Evolutionary conservation across 306 rosid species (phyloP).

Genomic region (Castanospermum australe): DNA sequence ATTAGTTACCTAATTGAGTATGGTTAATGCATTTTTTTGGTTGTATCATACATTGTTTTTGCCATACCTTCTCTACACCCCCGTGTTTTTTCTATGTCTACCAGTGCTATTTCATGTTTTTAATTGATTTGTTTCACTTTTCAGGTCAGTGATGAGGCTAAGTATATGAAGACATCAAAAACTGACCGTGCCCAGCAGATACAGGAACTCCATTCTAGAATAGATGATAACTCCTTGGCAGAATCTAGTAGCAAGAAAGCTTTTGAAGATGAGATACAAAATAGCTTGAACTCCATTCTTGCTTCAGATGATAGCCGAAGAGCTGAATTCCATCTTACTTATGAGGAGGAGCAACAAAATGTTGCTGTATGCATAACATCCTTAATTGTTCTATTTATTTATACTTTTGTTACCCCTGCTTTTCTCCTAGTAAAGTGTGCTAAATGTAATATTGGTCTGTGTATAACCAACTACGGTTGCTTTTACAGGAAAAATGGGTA

Average conservation of each 20-base stretch:
- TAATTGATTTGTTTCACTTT: constrained; percentile 26
- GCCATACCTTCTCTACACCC: not conserved
- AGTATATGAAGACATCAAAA: constrained; percentile 61
- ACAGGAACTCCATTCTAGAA: constrained; percentile 65
- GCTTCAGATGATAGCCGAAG: constrained; percentile 79
- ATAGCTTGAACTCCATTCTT: constrained; percentile 63
- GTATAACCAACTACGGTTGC: constrained; percentile 24
- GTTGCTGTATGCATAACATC: constrained; percentile 61
- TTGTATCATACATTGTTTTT: not conserved
- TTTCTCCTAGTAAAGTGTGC: constrained; percentile 3
- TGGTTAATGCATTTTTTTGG: not conserved
- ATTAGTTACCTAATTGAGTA: not conserved
- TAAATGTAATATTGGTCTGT: constrained; percentile 16
- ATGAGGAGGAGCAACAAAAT: constrained; percentile 92
- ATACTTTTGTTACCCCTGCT: not conserved
- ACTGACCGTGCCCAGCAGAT: constrained; percentile 75
- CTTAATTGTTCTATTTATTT: constrained; percentile 4
- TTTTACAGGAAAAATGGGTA: constrained; percentile 90
- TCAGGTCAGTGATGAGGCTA: constrained; percentile 86
- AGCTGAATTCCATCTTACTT: constrained; percentile 78
- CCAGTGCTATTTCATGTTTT: constrained; percentile 19
- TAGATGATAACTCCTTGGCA: constrained; percentile 60
- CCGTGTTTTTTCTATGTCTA: not conserved
- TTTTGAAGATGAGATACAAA: constrained; percentile 82
- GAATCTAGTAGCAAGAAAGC: constrained; percentile 63